Evolutionary conservation across 352 stramenopile genomes (phyloP), one percentile per base, ranked within the genome.

Genomic region (Pythium volutum): DNA sequence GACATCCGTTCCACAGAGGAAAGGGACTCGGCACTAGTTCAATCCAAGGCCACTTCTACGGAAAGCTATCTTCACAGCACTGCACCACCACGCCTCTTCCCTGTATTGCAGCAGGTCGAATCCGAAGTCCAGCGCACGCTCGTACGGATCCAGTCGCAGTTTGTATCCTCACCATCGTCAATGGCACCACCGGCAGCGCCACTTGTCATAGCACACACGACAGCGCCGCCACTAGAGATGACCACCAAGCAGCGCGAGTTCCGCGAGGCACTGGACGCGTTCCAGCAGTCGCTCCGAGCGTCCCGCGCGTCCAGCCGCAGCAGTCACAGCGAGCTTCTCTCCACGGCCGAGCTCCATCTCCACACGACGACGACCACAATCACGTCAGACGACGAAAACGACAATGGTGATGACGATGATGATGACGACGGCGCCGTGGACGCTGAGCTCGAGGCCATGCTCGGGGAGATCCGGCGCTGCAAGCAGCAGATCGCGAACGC

Each of bases 221-320:
- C 39, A 14, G 16, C 34, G 10, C 3, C 23, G 31, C 49, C 55
- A 22, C 56, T 34, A 14, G 7, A 50, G 8, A 20, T 49, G 43
- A 27, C 55, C 23, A 25, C 45, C 15, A 75, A 79, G 43, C 73
- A 76, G 22, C 43, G 65, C 14, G 76, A 84, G 62, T 85, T 85
- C 57, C 57, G 75, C 0, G 56, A 61, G 5, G 76, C 77, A 8
- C 55, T 88, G 22, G 52, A 66, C 55, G 74, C 82, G 49, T 84
- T 85, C 55, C 75, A 75, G 43, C 64, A 64, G 46, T 87, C 69
- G n/a, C 53, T 87, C n/a, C 66, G 47, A 2, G 62, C 56, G 10
- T 62, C 23, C 23, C 34, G 25, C 25, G 50, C 58, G n/a, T 45
- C 36, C 46, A 31, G 10, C 16, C n/a, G n/a, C n/a, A n/a, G n/a